Percentiles rank a stretch among this genome's conserved stretches.
These are phyloP conservation scores for Vitis rupestris DNA, from an alignment of 164 flowering plant species.

Conservation along the genomic window DNA sequence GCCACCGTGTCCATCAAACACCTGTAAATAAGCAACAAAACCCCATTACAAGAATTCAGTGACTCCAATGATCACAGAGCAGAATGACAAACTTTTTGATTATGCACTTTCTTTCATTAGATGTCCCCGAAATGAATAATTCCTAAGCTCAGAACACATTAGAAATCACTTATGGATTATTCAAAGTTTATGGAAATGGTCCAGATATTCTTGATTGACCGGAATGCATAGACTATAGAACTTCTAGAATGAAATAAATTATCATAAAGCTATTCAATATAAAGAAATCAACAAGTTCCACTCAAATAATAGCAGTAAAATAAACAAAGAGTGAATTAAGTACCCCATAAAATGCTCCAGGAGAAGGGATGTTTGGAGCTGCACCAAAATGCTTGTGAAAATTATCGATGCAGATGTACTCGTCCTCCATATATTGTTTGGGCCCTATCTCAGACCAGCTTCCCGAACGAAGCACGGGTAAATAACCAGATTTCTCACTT, in stretches of 20 bases:
- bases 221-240: too few relatives aligned
- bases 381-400: slow-evolving; percentile 41
- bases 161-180: too few relatives aligned
- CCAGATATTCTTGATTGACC: too few relatives aligned
- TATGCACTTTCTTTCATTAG: too few relatives aligned
- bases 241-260: too few relatives aligned
- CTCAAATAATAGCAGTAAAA: background rate
- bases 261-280: too few relatives aligned
- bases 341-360: slow-evolving; percentile 70
- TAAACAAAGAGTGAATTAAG: slow-evolving; percentile 1
- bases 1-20: slow-evolving; percentile 71
- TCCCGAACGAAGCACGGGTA: slow-evolving; percentile 55
- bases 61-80: background rate
- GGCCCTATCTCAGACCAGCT: slow-evolving; percentile 66
- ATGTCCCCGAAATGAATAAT: too few relatives aligned
- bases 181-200: too few relatives aligned
- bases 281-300: background rate
- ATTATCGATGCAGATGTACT: slow-evolving; percentile 47
- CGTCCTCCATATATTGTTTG: slow-evolving; percentile 62
- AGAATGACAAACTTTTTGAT: too few relatives aligned
- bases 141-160: too few relatives aligned
- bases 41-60: background rate
- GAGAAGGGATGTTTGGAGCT: slow-evolving; percentile 23
- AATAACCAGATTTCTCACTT: slow-evolving; percentile 24
- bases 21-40: slow-evolving; percentile 26